Conservation (phyloP, 192 early-diverging fungal genomes). For the Cladochytrium replicatum region DNA sequence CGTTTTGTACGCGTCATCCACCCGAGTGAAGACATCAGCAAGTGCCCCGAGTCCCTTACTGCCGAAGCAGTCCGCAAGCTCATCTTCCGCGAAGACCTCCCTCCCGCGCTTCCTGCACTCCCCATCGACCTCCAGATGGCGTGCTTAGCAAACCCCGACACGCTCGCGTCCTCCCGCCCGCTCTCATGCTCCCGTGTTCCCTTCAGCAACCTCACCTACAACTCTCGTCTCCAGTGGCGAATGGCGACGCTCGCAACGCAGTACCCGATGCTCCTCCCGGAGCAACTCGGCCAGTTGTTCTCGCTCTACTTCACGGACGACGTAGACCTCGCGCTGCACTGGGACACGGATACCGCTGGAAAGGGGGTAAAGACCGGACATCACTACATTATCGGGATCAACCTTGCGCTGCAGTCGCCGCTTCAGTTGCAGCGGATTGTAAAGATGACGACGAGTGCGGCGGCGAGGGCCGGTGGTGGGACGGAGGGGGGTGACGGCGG, state of each 20-base stretch:
- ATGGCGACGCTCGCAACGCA: conserved; percentile 47
- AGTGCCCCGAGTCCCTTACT: conserved; percentile 34
- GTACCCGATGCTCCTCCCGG: conserved; percentile 56
- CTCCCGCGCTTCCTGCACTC: conserved; percentile 14
- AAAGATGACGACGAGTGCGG: neutral
- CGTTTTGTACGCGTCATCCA: conserved; percentile 17
- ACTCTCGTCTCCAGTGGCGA: conserved; percentile 67
- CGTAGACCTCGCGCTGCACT: conserved; percentile 79
- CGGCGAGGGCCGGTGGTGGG: conserved; percentile 5
- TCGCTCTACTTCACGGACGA: conserved; percentile 79
- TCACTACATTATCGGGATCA: conserved; percentile 88
- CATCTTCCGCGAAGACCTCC: conserved; percentile 24
- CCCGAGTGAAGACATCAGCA: conserved; percentile 3
- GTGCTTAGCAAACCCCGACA: conserved; percentile 21
- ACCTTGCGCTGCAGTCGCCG: conserved; percentile 59
- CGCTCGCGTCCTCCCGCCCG: conserved; percentile 20
- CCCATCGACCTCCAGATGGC: conserved; percentile 35
- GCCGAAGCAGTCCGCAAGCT: conserved; percentile 37
- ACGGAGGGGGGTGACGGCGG: conserved; percentile 15
- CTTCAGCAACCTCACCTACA: conserved; percentile 55
- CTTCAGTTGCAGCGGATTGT: conserved; percentile 24
- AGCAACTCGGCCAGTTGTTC: conserved; percentile 54
- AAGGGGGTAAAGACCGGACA: conserved; percentile 51
- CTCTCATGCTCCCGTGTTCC: conserved; percentile 52
- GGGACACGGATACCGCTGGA: conserved; percentile 37